Evolutionary conservation across 768 basidiomycete species (phyloP).

Genomic region (Rhizopogon salebrosus): DNA sequence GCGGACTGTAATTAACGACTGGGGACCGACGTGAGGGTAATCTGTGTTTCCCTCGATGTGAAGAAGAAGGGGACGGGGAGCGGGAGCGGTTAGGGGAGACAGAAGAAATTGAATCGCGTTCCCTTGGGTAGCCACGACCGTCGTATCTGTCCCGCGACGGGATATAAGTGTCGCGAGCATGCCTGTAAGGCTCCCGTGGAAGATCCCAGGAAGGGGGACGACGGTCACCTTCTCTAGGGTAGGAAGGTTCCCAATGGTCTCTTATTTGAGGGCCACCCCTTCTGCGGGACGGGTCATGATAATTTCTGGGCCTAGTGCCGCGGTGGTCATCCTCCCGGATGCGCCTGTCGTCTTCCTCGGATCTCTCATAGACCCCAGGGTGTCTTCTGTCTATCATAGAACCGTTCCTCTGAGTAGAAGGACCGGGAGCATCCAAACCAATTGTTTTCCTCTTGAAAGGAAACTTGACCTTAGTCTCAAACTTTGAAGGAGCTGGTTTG

Average conservation of each 20-base stretch:
- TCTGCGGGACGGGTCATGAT: constrained; percentile 7
- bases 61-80: constrained; percentile 31
- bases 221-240: constrained; percentile 20
- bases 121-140: constrained; percentile 19
- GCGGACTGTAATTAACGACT: constrained; percentile 33
- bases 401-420: constrained; percentile 19
- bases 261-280: not conserved
- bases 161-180: constrained; percentile 9
- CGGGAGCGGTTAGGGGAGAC: constrained; percentile 32
- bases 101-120: constrained; percentile 16
- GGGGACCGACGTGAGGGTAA: constrained; percentile 35
- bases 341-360: constrained; percentile 41
- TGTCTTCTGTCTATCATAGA: constrained; percentile 11
- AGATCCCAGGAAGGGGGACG: constrained; percentile 18
- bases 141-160: constrained; percentile 21
- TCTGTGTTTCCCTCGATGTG: constrained; percentile 27
- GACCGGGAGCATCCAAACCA: constrained; percentile 27
- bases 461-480: constrained; percentile 53
- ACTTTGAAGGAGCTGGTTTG: constrained; percentile 32
- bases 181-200: constrained; percentile 19
- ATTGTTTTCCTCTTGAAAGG: constrained; percentile 60
- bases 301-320: constrained; percentile 16
- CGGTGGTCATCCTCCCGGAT: constrained; percentile 33
- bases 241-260: constrained; percentile 22
- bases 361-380: constrained; percentile 31